These are phyloP conservation scores for Aspergillus olivimuriae DNA, from an alignment of 495 filamentous ascomycete genomes.

Conservation along the genomic window DNA sequence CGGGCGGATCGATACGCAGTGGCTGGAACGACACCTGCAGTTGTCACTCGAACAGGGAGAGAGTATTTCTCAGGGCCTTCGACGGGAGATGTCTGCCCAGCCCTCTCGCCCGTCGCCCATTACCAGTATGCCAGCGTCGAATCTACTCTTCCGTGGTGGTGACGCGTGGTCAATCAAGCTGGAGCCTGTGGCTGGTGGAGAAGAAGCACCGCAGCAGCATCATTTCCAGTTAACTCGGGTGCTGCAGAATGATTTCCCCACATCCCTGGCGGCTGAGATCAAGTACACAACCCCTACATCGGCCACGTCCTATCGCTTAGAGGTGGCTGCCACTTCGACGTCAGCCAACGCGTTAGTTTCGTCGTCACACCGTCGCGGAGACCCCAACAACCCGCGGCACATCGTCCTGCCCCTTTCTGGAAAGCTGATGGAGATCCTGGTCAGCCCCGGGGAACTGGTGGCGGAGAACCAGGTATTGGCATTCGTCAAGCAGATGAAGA, in stretches of 20 bases:
- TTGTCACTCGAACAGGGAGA: constrained; percentile 30
- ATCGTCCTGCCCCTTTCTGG: constrained; percentile 53
- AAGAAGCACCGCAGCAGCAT: constrained; percentile 16
- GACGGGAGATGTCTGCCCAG: neutral
- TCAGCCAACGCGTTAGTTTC: constrained; percentile 41
- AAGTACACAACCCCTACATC: constrained; percentile 43
- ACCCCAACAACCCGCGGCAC: constrained; percentile 45
- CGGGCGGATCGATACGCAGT: constrained; percentile 47
- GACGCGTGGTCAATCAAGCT: constrained; percentile 51
- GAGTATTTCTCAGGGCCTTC: constrained; percentile 14
- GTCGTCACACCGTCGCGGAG: constrained; percentile 44
- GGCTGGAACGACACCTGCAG: constrained; percentile 46
- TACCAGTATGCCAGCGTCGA: constrained; percentile 22
- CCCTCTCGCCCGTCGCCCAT: neutral
- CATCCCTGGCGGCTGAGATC: constrained; percentile 47
- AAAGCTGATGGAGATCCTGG: constrained; percentile 51
- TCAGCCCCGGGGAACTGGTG: constrained; percentile 47
- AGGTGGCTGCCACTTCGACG: constrained; percentile 42
- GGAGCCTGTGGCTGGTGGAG: constrained; percentile 19
- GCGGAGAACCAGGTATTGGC: constrained; percentile 50
- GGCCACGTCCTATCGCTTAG: constrained; percentile 34
- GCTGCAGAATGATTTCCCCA: constrained; percentile 52
- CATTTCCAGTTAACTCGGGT: constrained; percentile 50
- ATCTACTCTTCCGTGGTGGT: constrained; percentile 46
- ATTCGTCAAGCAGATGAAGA: constrained; percentile 63